These are phyloP conservation scores for Leucocoprinus birnbaumii DNA, from an alignment of 768 basidiomycete genomes.

Conservation along the genomic window DNA sequence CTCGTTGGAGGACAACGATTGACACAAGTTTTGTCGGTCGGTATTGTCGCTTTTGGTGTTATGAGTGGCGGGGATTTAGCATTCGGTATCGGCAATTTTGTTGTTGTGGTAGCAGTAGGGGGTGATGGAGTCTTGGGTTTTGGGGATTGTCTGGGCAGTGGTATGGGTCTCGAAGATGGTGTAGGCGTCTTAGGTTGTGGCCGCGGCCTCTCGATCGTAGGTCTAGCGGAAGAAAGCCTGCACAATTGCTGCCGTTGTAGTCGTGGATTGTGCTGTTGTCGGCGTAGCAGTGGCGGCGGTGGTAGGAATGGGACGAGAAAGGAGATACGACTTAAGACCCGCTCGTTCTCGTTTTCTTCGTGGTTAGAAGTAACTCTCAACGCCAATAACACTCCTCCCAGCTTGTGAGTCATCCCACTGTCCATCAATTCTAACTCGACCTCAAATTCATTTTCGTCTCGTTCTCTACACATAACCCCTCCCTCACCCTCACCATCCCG, in stretches of 20 bases:
- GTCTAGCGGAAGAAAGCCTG: background rate
- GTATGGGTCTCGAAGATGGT: constrained; percentile 4
- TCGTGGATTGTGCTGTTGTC: constrained; percentile 16
- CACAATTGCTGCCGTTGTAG: no score
- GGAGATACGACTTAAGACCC: constrained; percentile 13
- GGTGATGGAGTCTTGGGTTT: background rate
- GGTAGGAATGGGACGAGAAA: constrained; percentile 11
- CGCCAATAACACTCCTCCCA: constrained; percentile 14
- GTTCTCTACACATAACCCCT: background rate
- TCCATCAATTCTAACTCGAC: constrained; percentile 21
- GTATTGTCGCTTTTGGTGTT: background rate
- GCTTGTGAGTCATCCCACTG: constrained; percentile 29
- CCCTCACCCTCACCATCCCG: constrained; percentile 5
- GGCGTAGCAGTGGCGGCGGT: constrained; percentile 12
- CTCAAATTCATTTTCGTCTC: constrained; percentile 18
- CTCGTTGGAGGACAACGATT: constrained; percentile 14
- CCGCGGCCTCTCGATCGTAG: background rate
- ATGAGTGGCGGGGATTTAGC: background rate
- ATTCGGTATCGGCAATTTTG: constrained; percentile 5
- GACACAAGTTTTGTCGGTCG: background rate
- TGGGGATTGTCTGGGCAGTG: constrained; percentile 12
- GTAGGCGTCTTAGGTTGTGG: background rate
- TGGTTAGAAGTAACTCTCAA: constrained; percentile 4
- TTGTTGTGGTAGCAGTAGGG: background rate
- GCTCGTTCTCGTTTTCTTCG: background rate